Evolutionary conservation across 139 green algal genomes (phyloP).

Genomic region (Picochlorum sp.): DNA sequence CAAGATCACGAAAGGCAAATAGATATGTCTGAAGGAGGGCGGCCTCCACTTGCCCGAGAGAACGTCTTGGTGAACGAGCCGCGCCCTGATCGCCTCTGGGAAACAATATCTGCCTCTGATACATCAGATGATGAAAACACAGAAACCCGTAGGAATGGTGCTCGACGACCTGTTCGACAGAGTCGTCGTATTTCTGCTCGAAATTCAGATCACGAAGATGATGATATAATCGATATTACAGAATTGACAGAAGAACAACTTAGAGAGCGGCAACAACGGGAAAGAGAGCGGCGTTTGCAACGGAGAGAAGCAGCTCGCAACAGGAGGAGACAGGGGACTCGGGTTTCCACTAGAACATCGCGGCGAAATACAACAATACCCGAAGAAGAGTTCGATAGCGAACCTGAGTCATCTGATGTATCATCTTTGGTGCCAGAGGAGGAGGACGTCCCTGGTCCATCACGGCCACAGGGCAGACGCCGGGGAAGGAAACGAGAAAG

Average conservation of each 20-base stretch:
- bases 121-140: conserved; percentile 15
- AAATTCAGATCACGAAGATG: background rate
- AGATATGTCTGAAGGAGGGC: background rate
- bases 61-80: background rate
- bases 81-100: background rate
- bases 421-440: conserved; percentile 1
- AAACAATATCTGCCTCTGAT: conserved; percentile 6
- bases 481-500: conserved; percentile 1
- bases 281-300: conserved; percentile 8
- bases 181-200: background rate
- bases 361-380: background rate
- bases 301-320: conserved; percentile 6
- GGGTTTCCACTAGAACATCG: background rate
- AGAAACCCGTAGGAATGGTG: background rate
- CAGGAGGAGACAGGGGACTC: background rate
- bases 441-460: background rate
- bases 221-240: background rate
- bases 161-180: background rate
- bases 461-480: conserved; percentile 3
- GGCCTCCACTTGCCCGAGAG: background rate
- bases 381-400: background rate
- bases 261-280: background rate
- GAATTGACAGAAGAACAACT: conserved; percentile 12
- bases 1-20: conserved; percentile 15
- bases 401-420: background rate